Evolutionary conservation across 2,329 filamentous ascomycete species (phyloP).

Genomic region (Shiraia sp.): DNA sequence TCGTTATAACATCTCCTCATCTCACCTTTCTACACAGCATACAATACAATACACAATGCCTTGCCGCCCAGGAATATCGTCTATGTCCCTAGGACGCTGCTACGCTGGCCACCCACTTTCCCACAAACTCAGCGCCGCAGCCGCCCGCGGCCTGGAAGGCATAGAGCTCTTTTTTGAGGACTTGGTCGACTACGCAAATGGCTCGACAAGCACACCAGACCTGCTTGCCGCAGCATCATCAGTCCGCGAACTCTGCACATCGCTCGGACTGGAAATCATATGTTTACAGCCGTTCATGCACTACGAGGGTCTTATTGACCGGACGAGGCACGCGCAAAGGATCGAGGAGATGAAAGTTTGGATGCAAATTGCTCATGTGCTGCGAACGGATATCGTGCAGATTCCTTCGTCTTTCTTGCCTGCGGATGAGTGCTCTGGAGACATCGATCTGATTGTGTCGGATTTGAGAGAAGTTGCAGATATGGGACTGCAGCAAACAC

Average conservation of each 20-base stretch:
- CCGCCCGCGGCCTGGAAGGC: constrained; percentile 66
- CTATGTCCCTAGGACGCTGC: constrained; percentile 75
- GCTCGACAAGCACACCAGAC: constrained; percentile 48
- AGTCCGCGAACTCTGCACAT: constrained; percentile 61
- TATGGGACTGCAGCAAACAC: constrained; percentile 61
- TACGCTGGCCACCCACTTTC: constrained; percentile 67
- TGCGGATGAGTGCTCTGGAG: constrained; percentile 53
- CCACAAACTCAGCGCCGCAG: constrained; percentile 70
- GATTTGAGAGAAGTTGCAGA: constrained; percentile 71
- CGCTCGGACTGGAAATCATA: constrained; percentile 61
- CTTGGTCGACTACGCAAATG: constrained; percentile 62
- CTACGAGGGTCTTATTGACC: constrained; percentile 73
- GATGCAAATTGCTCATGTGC: constrained; percentile 66
- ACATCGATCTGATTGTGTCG: constrained; percentile 60
- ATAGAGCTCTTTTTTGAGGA: constrained; percentile 82
- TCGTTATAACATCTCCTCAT: background rate
- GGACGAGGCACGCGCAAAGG: constrained; percentile 59
- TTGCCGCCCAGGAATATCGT: constrained; percentile 69
- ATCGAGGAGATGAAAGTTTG: constrained; percentile 69
- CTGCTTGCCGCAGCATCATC: constrained; percentile 62
- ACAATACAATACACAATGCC: constrained; percentile 42
- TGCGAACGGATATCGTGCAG: constrained; percentile 73
- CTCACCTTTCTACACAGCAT: background rate
- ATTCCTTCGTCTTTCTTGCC: constrained; percentile 74
- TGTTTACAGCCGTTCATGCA: constrained; percentile 77